Conservation (phyloP, 768 basidiomycete species). For the Mycena haematopus region DNA sequence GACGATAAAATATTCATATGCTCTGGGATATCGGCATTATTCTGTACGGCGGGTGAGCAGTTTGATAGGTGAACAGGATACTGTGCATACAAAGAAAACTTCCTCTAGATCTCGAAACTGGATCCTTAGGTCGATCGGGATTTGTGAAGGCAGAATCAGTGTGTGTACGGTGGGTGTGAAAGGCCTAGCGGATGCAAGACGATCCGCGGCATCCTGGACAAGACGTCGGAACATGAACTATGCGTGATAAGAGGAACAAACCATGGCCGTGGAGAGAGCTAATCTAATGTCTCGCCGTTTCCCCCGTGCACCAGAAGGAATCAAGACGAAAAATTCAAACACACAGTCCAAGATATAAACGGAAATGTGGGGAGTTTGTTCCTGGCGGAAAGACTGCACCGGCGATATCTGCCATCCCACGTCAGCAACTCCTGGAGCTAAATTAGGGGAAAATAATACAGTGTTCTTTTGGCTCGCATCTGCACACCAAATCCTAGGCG, state of each 20-base stretch:
- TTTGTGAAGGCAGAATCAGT: conserved; percentile 72
- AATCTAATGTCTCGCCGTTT: conserved; percentile 65
- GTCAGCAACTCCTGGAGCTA: conserved; percentile 15
- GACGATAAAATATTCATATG: conserved; percentile 79
- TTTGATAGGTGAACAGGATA: conserved; percentile 1
- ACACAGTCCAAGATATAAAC: conserved; percentile 77
- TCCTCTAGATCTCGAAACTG: conserved; percentile 78
- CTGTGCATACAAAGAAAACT: conserved; percentile 54
- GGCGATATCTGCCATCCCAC: conserved; percentile 49
- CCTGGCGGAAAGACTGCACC: conserved; percentile 51
- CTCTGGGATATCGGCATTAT: conserved; percentile 63
- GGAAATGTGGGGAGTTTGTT: conserved; percentile 45
- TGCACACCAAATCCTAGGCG: conserved; percentile 69
- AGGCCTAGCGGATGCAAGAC: conserved; percentile 61
- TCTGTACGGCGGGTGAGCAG: conserved; percentile 40
- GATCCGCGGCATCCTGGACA: conserved; percentile 58
- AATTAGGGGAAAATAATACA: conserved; percentile 40
- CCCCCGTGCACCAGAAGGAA: conserved; percentile 70
- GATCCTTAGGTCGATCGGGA: conserved; percentile 74
- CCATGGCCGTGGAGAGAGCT: conserved; percentile 64
- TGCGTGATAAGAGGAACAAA: conserved; percentile 1
- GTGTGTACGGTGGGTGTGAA: conserved; percentile 78
- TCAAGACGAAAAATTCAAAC: conserved; percentile 82
- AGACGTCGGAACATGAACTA: conserved; percentile 5
- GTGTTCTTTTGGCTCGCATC: conserved; percentile 44